These are phyloP conservation scores for Epichloe typhina DNA, from an alignment of 2,329 filamentous ascomycete species.

Conservation along the genomic window DNA sequence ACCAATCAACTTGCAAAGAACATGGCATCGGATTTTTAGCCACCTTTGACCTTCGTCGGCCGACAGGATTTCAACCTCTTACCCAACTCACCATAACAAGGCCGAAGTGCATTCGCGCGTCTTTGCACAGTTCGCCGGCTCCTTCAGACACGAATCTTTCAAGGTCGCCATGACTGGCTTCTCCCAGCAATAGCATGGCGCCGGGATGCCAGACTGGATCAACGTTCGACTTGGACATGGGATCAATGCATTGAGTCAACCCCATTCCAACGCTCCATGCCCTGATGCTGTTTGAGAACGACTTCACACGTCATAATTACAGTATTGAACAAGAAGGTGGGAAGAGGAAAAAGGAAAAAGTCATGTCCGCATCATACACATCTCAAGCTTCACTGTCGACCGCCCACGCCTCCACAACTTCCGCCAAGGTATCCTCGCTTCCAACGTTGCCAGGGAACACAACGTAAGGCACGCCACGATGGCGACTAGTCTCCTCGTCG, in stretches of 20 bases:
- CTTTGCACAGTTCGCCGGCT: conserved; percentile 4
- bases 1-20: too few relatives aligned
- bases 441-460: conserved; percentile 48
- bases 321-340: too few relatives aligned
- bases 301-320: too few relatives aligned
- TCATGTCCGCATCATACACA: not conserved
- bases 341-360: not conserved
- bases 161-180: conserved; percentile 7
- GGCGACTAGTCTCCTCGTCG: conserved; percentile 34
- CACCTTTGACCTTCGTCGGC: not conserved
- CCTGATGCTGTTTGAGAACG: not conserved
- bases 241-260: not conserved
- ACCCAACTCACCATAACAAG: not conserved
- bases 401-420: conserved; percentile 23
- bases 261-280: not conserved
- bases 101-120: not conserved
- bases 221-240: not conserved
- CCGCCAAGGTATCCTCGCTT: conserved; percentile 29
- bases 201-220: not conserved
- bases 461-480: conserved; percentile 38
- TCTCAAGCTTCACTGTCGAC: not conserved
- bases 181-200: not conserved
- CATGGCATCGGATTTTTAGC: too few relatives aligned
- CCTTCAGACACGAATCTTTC: conserved; percentile 7
- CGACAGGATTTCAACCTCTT: not conserved